A percentile compares a stretch with the other conserved stretches of the same genome.
phyloP scores from a whole-genome alignment of 768 basidiomycete species.

The Rhizopogon vesiculosus region DNA sequence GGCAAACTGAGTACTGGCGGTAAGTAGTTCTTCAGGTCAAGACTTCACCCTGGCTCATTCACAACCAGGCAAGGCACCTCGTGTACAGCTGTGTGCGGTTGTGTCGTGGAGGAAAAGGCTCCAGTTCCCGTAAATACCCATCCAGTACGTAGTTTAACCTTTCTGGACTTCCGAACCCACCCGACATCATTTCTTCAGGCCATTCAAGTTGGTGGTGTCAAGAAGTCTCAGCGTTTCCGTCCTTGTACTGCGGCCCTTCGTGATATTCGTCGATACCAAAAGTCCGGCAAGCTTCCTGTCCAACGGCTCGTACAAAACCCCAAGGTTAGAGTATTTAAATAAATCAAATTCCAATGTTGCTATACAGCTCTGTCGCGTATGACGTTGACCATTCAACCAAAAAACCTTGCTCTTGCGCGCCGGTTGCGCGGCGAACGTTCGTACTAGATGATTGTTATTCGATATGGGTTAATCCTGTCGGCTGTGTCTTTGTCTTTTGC shows the following conservation, averaged over 20 bases:
- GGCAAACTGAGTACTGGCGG: conserved; percentile 76
- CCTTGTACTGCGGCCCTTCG: conserved; percentile 84
- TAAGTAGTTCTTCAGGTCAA: conserved; percentile 20
- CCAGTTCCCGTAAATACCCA: conserved; percentile 35
- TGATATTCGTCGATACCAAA: conserved; percentile 86
- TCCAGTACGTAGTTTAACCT: conserved; percentile 10
- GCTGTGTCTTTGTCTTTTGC: conserved; percentile 5
- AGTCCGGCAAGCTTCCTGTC: conserved; percentile 85
- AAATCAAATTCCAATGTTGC: not conserved
- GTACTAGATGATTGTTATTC: conserved; percentile 6
- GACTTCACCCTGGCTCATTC: not conserved
- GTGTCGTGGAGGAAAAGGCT: conserved; percentile 58
- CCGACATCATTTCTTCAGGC: conserved; percentile 28
- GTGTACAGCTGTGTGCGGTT: conserved; percentile 61
- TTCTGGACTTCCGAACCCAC: not conserved
- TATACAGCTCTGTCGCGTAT: not conserved
- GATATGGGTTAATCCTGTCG: not conserved
- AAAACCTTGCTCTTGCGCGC: conserved; percentile 23
- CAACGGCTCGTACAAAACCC: conserved; percentile 86
- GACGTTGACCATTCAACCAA: conserved; percentile 54
- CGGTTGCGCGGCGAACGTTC: conserved; percentile 23
- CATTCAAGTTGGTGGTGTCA: conserved; percentile 68
- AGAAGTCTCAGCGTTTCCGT: conserved; percentile 87
- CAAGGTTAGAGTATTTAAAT: conserved; percentile 47
- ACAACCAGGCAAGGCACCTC: conserved; percentile 49